These are phyloP conservation scores for Aureobasidium uvarum DNA, from an alignment of 2,329 filamentous ascomycete species.

Conservation along the genomic window DNA sequence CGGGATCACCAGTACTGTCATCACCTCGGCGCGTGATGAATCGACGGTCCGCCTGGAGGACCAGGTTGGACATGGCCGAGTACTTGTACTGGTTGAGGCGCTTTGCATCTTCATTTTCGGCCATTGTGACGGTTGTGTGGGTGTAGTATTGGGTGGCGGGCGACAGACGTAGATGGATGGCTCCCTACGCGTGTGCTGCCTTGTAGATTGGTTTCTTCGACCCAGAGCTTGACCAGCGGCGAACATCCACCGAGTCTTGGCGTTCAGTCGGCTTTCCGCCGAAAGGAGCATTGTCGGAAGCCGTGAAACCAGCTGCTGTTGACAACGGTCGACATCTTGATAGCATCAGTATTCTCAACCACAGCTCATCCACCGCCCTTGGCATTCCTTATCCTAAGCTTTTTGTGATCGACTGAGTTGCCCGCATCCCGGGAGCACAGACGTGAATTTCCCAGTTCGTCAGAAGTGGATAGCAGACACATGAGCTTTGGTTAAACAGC, in stretches of 20 bases:
- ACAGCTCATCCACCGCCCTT: no score
- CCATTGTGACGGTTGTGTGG: conserved; percentile 32
- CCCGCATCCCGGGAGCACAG: background rate
- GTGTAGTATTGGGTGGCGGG: conserved; percentile 15
- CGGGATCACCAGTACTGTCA: conserved; percentile 94
- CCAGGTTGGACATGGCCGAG: conserved; percentile 91
- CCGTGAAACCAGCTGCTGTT: no score
- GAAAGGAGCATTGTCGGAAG: no score
- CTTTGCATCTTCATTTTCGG: conserved; percentile 38
- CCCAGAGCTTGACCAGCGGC: conserved; percentile 19
- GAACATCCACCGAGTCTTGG: conserved; percentile 6
- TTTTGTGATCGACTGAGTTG: background rate
- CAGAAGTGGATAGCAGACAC: background rate
- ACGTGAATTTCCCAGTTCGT: conserved; percentile 4
- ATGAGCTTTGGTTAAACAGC: background rate
- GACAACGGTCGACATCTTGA: no score
- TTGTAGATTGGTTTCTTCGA: conserved; percentile 6
- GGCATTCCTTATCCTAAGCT: background rate
- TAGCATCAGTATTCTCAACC: background rate
- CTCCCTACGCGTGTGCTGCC: conserved; percentile 27
- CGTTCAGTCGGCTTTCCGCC: background rate
- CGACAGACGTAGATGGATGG: conserved; percentile 26
- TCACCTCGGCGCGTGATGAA: conserved; percentile 91
- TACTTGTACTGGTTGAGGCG: conserved; percentile 43
- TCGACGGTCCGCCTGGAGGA: conserved; percentile 97